Percentiles rank a stretch among this genome's conserved stretches.
Conservation (phyloP, 2,329 filamentous ascomycete genomes). For the Curvularia lunata region DNA sequence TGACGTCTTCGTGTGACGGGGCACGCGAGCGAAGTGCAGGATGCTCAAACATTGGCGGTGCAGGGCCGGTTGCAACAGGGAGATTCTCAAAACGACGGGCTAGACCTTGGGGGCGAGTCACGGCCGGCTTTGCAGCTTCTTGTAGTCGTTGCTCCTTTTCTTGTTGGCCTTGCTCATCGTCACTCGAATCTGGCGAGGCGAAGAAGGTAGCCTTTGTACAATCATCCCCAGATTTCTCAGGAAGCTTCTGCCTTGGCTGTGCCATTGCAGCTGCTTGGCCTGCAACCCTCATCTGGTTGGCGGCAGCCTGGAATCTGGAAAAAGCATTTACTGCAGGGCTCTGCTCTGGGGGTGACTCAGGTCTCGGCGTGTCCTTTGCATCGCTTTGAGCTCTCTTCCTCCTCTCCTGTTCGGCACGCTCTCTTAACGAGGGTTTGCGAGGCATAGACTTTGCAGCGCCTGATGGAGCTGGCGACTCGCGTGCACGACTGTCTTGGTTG, state of each 20-base stretch:
- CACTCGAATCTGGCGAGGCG: slow-evolving; percentile 39
- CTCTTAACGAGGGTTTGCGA: slow-evolving; percentile 38
- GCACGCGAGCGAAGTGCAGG: slow-evolving; percentile 46
- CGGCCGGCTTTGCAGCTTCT: slow-evolving; percentile 21
- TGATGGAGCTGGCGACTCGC: slow-evolving; percentile 19
- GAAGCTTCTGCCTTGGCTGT: slow-evolving; percentile 18
- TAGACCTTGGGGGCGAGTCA: slow-evolving; percentile 28
- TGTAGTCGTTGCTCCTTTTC: slow-evolving; percentile 29
- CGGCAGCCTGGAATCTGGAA: slow-evolving; percentile 56
- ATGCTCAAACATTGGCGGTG: slow-evolving; percentile 46
- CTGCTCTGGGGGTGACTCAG: slow-evolving; percentile 40
- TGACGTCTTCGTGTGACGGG: slow-evolving; percentile 27
- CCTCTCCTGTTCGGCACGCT: slow-evolving; percentile 45
- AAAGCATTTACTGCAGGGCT: slow-evolving; percentile 47
- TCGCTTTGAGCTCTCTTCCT: slow-evolving; percentile 40
- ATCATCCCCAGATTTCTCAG: slow-evolving; percentile 25
- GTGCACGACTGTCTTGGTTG: slow-evolving; percentile 74
- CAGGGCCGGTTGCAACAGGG: slow-evolving; percentile 41
- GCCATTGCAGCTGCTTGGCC: slow-evolving; percentile 24
- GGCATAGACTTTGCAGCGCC: slow-evolving; percentile 31
- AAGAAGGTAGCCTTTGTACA: slow-evolving; percentile 38
- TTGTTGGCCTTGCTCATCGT: slow-evolving; percentile 36
- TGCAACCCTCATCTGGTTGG: slow-evolving; percentile 51
- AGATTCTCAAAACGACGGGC: slow-evolving; percentile 44
- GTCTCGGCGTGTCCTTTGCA: slow-evolving; percentile 30